Base-by-base conservation (phyloP, 164 flowering plant genomes). In the Warburgia ugandensis region DNA sequence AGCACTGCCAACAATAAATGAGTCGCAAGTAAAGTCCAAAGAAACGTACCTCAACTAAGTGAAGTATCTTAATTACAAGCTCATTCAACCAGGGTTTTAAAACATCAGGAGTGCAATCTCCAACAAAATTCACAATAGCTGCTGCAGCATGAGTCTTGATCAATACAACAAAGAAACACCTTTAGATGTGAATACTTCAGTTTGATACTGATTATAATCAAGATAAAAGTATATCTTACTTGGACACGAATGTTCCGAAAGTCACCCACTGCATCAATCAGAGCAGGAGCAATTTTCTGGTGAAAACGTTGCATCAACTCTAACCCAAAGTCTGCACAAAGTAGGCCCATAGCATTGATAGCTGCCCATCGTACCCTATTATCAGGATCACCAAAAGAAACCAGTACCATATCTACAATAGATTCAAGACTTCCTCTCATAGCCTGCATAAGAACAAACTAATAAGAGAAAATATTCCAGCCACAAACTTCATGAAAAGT, bases 321-420 rank as follows among this genome's bases (percentile, higher is more conserved):
- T 2, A 69, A 69, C 21, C 75, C 67, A 42, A 71, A 58, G 36
- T 71, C 69, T 1, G 66, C 68, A 33, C 69, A 71, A n/a, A 71
- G 29, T 55, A 64, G 72, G 30, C 70, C 69, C 37, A 71, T 64
- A 36, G 70, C 65, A 68, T 65, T 61, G 35, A 71, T 67, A 32
- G 72, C 72, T 46, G 75, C 72, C 75, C 75, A 71, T 27, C 75
- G 48, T 22, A 65, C 75, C 26, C 75, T 67, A 1, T 59, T 59
- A 25, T 67, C 67, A 11, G 71, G 64, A 42, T 67, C 64, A 36
- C 63, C 63, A 25, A 58, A 67, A 30, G 71, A 62, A 29, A 31
- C 63, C 45, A 62, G 54, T 3, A 62, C 67, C 67, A 67, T 58
- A 13, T 59, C 30, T 22, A 67, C 45, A 11, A 67, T 57, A 38